These are phyloP conservation scores for Parastagonospora avenae DNA, from an alignment of 2,329 filamentous ascomycete genomes.

Conservation along the genomic window DNA sequence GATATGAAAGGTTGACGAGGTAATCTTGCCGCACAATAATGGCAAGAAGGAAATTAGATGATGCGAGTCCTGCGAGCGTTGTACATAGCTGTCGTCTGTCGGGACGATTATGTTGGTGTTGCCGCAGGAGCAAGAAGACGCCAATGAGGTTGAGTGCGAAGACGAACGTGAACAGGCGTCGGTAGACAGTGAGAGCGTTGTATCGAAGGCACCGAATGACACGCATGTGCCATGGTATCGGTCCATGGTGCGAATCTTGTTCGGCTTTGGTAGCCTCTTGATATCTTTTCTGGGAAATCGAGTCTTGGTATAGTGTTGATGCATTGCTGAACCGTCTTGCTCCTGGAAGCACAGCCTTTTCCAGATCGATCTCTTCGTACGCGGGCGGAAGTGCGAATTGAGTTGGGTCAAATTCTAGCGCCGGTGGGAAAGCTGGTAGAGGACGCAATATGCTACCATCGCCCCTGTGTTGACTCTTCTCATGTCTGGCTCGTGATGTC, in stretches of 20 bases:
- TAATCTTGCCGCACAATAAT: constrained; percentile 41
- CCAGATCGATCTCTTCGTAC: constrained; percentile 15
- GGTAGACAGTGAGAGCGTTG: constrained; percentile 40
- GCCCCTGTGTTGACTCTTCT: constrained; percentile 1
- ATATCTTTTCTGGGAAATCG: background rate
- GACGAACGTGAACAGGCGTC: constrained; percentile 50
- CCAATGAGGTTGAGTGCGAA: constrained; percentile 46
- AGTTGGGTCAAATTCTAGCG: constrained; percentile 14
- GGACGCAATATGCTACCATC: background rate
- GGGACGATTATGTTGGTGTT: constrained; percentile 3
- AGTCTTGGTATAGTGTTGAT: background rate
- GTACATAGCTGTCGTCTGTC: background rate
- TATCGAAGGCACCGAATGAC: constrained; percentile 23
- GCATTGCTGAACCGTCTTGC: constrained; percentile 2
- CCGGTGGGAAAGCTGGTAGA: constrained; percentile 4
- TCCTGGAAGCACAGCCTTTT: constrained; percentile 19
- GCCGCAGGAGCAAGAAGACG: constrained; percentile 19
- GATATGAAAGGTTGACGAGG: constrained; percentile 37
- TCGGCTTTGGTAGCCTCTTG: background rate
- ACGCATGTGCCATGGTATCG: constrained; percentile 11
- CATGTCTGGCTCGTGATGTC: constrained; percentile 2
- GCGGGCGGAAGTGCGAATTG: constrained; percentile 11
- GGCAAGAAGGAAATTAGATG: constrained; percentile 38
- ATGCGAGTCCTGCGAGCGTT: constrained; percentile 35
- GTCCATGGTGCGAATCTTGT: constrained; percentile 2